A percentile compares a stretch with the other conserved stretches of the same genome.
Conservation (phyloP, 371 early-diverging fungal genomes). For the Fennellomyces sp. region DNA sequence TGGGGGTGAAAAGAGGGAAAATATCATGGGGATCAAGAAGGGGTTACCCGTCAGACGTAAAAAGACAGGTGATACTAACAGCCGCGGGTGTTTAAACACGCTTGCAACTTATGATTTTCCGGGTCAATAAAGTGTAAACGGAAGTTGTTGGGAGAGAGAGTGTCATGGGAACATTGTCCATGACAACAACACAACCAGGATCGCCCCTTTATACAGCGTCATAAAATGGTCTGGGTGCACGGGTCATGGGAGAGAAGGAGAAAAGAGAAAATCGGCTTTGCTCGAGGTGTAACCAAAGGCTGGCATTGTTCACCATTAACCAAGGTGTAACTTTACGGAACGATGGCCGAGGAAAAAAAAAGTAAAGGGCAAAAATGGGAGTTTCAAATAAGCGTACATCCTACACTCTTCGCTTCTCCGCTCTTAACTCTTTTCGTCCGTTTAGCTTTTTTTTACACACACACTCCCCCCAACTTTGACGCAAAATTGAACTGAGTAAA, state of each 20-base stretch:
- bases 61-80: neutral
- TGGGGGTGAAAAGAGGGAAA: neutral
- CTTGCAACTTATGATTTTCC: neutral
- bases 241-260: neutral
- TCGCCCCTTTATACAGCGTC: neutral
- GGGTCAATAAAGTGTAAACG: neutral
- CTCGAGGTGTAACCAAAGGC: neutral
- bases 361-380: too few species aligned
- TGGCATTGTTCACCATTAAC: neutral
- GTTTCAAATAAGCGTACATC: neutral
- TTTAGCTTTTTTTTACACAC: too few species aligned
- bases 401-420: neutral
- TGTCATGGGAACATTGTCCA: neutral
- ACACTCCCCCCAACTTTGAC: neutral
- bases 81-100: too few species aligned
- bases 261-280: neutral
- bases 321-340: slow-evolving; percentile 1
- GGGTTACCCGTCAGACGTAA: neutral
- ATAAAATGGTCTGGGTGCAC: neutral
- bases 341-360: neutral
- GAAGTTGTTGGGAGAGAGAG: neutral
- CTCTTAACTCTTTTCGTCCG: neutral
- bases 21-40: neutral
- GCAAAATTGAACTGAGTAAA: slow-evolving; percentile 1
- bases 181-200: neutral